These are phyloP conservation scores for Phytophthora rubi DNA, from an alignment of 352 stramenopile genomes.

Conservation along the genomic window DNA sequence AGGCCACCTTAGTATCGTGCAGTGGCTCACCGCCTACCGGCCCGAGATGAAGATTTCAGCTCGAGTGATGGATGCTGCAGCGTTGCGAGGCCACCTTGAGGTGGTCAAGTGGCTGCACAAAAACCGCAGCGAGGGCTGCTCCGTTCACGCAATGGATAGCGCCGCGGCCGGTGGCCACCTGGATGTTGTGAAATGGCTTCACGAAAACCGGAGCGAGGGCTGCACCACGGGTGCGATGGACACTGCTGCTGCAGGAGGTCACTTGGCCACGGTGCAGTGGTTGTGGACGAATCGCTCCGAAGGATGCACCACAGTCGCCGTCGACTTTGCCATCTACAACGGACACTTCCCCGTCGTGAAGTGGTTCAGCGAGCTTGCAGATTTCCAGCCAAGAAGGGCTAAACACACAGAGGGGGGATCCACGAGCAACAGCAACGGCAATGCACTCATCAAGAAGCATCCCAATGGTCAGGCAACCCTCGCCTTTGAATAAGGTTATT, in stretches of 20 bases:
- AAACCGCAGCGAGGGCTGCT: conserved; percentile 64
- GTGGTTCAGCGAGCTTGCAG: conserved; percentile 51
- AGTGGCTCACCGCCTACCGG: conserved; percentile 48
- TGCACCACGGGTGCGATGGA: conserved; percentile 73
- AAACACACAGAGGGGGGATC: conserved; percentile 14
- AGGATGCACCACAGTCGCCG: conserved; percentile 69
- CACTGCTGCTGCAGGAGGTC: conserved; percentile 55
- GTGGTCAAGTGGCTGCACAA: conserved; percentile 68
- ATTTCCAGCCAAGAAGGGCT: conserved; percentile 30
- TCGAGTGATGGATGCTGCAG: conserved; percentile 71
- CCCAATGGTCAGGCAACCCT: conserved; percentile 22
- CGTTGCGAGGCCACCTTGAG: conserved; percentile 57
- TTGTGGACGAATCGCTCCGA: conserved; percentile 61
- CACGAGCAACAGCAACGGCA: conserved; percentile 3
- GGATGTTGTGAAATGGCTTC: conserved; percentile 61
- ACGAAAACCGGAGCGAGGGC: conserved; percentile 57
- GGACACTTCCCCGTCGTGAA: conserved; percentile 66
- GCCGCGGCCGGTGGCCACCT: conserved; percentile 63
- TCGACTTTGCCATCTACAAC: conserved; percentile 75
- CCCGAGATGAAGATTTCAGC: conserved; percentile 42
- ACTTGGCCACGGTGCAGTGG: conserved; percentile 62
- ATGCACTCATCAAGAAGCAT: conserved; percentile 35
- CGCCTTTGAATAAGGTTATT: conserved; percentile 33
- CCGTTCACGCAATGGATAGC: conserved; percentile 63
- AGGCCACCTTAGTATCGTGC: conserved; percentile 41